Conservation (phyloP, 179 eudicot species). For the Beta macrorhiza region DNA sequence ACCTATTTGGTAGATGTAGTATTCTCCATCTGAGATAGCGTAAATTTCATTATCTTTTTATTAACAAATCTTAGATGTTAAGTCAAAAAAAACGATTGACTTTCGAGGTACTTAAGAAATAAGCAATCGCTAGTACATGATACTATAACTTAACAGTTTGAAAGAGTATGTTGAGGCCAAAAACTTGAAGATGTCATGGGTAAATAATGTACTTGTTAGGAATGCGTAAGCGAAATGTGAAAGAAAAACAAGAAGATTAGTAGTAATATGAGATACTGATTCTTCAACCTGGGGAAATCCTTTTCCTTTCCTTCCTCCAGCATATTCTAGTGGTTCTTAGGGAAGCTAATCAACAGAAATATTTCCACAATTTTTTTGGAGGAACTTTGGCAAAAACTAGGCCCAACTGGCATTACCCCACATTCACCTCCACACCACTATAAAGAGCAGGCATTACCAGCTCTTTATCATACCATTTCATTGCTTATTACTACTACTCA, state of each 20-base stretch:
- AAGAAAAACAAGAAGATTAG: neutral
- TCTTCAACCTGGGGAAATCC: conserved; percentile 8
- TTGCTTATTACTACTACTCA: conserved; percentile 12
- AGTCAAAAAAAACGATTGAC: too few relatives aligned
- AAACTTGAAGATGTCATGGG: neutral
- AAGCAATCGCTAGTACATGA: neutral
- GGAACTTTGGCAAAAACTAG: conserved; percentile 9
- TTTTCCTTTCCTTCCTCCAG: neutral
- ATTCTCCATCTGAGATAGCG: too few relatives aligned
- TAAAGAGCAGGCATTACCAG: conserved; percentile 35
- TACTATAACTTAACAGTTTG: neutral
- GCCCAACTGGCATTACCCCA: conserved; percentile 37
- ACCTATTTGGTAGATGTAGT: neutral
- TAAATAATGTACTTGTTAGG: neutral
- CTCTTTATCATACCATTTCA: conserved; percentile 34
- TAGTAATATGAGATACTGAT: conserved; percentile 22
- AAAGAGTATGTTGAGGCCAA: neutral
- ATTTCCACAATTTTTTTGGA: neutral
- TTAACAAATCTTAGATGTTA: neutral
- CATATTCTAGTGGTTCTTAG: conserved; percentile 27
- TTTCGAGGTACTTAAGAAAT: too few relatives aligned
- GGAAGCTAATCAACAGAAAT: conserved; percentile 19
- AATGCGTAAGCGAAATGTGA: conserved; percentile 12
- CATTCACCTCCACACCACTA: conserved; percentile 32
- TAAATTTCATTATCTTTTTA: neutral